phyloP scores from a whole-genome alignment of 768 basidiomycete species.

The Hebeloma cylindrosporum region DNA sequence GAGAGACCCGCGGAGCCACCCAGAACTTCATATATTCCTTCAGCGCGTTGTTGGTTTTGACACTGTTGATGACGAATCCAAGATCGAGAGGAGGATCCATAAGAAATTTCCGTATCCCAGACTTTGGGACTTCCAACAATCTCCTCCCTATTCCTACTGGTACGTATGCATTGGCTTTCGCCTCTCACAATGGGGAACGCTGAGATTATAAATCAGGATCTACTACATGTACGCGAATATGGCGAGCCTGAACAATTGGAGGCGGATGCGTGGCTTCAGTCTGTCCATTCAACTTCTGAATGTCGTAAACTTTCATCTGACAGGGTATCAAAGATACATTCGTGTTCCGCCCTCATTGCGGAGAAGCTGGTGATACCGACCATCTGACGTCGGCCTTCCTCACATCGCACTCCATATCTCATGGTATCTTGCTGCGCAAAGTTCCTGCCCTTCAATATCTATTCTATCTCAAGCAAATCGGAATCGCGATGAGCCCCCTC shows the following conservation, averaged over 20 bases:
- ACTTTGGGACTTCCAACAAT: conserved; percentile 85
- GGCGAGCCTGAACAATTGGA: conserved; percentile 92
- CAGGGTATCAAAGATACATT: too few relatives aligned
- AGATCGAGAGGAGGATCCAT: conserved; percentile 86
- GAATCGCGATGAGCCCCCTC: conserved; percentile 96
- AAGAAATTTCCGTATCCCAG: conserved; percentile 92
- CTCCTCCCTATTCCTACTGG: conserved; percentile 97
- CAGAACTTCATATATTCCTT: conserved; percentile 92
- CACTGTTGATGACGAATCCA: conserved; percentile 98
- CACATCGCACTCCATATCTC: conserved; percentile 96
- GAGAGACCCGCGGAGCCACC: conserved; percentile 83
- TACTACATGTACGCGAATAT: conserved; percentile 99
- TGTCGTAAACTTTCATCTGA: too few relatives aligned
- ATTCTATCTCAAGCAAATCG: conserved; percentile 97
- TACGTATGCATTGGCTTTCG: conserved; percentile 32
- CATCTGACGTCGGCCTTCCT: conserved; percentile 96
- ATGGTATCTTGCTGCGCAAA: conserved; percentile 97
- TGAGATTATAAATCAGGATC: conserved; percentile 58
- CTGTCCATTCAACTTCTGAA: conserved; percentile 19
- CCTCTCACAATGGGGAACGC: too few relatives aligned
- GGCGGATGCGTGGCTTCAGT: conserved; percentile 89
- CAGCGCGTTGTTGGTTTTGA: conserved; percentile 97
- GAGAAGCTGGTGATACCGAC: conserved; percentile 98
- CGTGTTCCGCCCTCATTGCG: conserved; percentile 94
- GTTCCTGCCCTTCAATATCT: conserved; percentile 97